Conservation (phyloP, 202 grass and related monocot genomes). For the Elaeis oleifera region DNA sequence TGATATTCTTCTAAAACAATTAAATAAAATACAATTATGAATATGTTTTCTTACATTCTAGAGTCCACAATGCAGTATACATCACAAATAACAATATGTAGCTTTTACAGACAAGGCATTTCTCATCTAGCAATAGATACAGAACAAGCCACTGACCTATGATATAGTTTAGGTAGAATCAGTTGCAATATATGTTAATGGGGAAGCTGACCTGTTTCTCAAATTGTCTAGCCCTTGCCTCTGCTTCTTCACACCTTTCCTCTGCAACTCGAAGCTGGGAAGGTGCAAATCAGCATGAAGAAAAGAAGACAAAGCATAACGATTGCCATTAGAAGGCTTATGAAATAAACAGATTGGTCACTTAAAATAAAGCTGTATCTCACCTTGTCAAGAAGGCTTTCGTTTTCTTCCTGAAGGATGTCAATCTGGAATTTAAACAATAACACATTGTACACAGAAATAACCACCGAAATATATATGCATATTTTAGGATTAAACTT, state of each 20-base stretch:
- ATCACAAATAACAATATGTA: too few species aligned
- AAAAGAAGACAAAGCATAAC: not conserved
- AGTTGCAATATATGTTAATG: not conserved
- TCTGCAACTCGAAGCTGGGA: constrained; percentile 68
- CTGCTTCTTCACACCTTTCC: constrained; percentile 56
- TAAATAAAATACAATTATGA: too few species aligned
- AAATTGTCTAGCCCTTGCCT: constrained; percentile 42
- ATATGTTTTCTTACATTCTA: too few species aligned
- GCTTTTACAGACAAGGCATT: too few species aligned
- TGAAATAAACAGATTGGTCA: too few species aligned
- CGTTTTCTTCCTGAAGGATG: constrained; percentile 61
- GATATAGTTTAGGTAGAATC: not conserved
- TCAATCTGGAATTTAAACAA: constrained; percentile 51
- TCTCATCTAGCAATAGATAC: too few species aligned
- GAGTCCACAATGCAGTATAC: too few species aligned
- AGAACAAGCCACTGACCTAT: too few species aligned
- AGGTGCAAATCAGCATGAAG: constrained; percentile 37
- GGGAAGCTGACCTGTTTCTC: constrained; percentile 53
- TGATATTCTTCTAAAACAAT: too few species aligned
- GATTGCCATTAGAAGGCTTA: too few species aligned
- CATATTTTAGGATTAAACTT: too few species aligned
- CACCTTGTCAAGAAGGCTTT: constrained; percentile 64
- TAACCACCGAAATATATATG: too few species aligned
- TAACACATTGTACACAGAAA: not conserved
- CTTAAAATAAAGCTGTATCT: constrained; percentile 20